A percentile compares a stretch with the other conserved stretches of the same genome.
Evolutionary conservation across 106 monocot species (phyloP).

Genomic region (Platanthera guangdongensis): DNA sequence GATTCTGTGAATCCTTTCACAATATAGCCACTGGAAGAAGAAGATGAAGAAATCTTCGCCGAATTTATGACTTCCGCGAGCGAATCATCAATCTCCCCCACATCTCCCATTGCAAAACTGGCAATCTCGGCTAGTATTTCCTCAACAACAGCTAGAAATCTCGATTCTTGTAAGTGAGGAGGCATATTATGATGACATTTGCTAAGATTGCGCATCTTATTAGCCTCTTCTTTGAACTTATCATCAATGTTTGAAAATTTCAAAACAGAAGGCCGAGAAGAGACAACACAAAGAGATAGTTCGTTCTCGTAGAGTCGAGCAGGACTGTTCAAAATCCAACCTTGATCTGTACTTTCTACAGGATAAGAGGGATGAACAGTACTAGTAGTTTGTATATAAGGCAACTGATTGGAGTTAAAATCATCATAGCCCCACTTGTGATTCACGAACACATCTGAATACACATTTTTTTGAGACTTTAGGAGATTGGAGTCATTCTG

Average conservation of each 20-base stretch:
- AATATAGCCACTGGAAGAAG: constrained; percentile 19
- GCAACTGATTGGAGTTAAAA: constrained; percentile 6
- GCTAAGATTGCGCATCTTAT: not conserved
- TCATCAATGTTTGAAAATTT: constrained; percentile 16
- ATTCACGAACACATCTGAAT: not conserved
- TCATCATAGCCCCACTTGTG: constrained; percentile 21
- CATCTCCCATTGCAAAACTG: constrained; percentile 23
- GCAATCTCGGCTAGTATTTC: constrained; percentile 48
- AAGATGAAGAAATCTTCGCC: constrained; percentile 8
- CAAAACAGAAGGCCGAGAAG: constrained; percentile 17
- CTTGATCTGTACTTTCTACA: constrained; percentile 17
- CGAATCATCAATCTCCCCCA: constrained; percentile 21
- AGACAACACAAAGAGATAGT: constrained; percentile 48
- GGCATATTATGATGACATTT: not conserved
- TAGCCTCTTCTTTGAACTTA: constrained; percentile 29
- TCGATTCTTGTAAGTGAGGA: constrained; percentile 25
- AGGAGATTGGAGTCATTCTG: not conserved
- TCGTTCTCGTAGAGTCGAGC: constrained; percentile 30
- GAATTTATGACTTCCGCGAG: constrained; percentile 10
- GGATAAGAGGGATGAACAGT: constrained; percentile 48
- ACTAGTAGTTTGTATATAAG: constrained; percentile 18
- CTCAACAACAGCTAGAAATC: constrained; percentile 38
- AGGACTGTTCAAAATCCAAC: constrained; percentile 22
- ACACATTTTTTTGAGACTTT: not conserved
- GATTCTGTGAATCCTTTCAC: not conserved